Percentiles rank a stretch among this genome's conserved stretches.
These are phyloP conservation scores for Hymenoscyphus salicellus DNA, from an alignment of 2,329 filamentous ascomycete genomes.

Conservation along the genomic window DNA sequence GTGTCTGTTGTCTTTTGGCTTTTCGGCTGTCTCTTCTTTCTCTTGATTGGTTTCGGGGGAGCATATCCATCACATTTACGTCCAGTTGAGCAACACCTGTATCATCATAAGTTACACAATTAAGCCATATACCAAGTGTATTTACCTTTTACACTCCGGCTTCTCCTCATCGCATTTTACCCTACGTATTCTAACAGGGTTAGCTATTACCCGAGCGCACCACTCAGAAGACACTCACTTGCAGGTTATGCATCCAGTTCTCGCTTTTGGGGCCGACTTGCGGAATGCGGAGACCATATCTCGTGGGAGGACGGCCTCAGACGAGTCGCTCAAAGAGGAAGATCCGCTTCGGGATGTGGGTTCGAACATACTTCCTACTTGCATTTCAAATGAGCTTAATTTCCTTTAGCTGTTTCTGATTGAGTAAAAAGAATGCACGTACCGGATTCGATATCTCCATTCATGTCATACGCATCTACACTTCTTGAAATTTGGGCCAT, in stretches of 20 bases:
- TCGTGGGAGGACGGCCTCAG: constrained; percentile 2
- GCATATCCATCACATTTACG: constrained; percentile 23
- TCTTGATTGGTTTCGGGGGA: constrained; percentile 7
- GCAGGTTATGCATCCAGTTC: constrained; percentile 17
- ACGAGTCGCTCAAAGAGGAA: background rate
- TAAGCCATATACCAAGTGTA: background rate
- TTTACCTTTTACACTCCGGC: constrained; percentile 18
- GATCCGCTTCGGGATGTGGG: background rate
- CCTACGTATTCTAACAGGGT: constrained; percentile 17
- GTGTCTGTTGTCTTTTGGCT: background rate
- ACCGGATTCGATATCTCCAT: too few species aligned
- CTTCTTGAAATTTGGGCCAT: too few species aligned
- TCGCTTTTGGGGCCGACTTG: constrained; percentile 1
- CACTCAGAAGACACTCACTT: constrained; percentile 11
- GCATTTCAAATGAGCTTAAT: background rate
- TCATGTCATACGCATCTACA: too few species aligned
- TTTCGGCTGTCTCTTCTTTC: background rate
- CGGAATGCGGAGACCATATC: constrained; percentile 14
- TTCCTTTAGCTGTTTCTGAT: too few species aligned
- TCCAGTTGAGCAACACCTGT: constrained; percentile 14
- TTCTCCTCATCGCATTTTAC: constrained; percentile 27
- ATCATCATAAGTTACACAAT: background rate
- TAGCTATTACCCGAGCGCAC: background rate
- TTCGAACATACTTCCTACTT: background rate
- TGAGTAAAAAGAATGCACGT: too few species aligned